Percentiles rank a stretch among this genome's conserved stretches.
Evolutionary conservation across 176 grass and related monocot species (phyloP).

Genomic region (Carex pumila): DNA sequence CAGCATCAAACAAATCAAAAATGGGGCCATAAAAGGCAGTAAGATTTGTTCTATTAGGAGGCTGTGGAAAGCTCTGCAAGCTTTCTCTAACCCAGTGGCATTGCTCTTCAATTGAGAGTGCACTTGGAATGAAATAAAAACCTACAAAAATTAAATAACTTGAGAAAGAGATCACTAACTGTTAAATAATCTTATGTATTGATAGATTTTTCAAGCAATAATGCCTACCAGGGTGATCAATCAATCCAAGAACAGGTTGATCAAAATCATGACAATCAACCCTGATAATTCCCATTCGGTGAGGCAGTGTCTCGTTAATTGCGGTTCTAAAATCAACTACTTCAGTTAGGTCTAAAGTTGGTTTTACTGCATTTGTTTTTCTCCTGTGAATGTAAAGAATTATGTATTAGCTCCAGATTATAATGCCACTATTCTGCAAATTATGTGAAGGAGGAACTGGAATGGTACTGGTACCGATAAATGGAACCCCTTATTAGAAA

Average conservation of each 20-base stretch:
- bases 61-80: conserved; percentile 71
- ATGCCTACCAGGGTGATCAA: conserved; percentile 34
- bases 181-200: not conserved
- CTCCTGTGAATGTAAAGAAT: conserved; percentile 10
- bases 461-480: not conserved
- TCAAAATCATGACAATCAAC: conserved; percentile 36
- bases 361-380: not conserved
- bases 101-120: conserved; percentile 55
- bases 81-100: conserved; percentile 81
- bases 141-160: conserved; percentile 30
- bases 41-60: conserved; percentile 83
- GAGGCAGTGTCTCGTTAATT: conserved; percentile 14
- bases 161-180: not conserved
- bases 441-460: not conserved
- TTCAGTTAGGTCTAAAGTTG: conserved; percentile 15
- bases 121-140: conserved; percentile 79
- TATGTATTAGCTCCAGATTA: not conserved
- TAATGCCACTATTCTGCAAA: not conserved
- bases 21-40: conserved; percentile 65
- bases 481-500: not conserved
- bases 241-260: conserved; percentile 61
- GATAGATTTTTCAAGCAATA: not conserved
- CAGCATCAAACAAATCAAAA: conserved; percentile 52
- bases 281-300: conserved; percentile 24
- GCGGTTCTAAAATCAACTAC: conserved; percentile 54